phyloP scores from a whole-genome alignment of 768 basidiomycete genomes.

The Leccinum boreale region DNA sequence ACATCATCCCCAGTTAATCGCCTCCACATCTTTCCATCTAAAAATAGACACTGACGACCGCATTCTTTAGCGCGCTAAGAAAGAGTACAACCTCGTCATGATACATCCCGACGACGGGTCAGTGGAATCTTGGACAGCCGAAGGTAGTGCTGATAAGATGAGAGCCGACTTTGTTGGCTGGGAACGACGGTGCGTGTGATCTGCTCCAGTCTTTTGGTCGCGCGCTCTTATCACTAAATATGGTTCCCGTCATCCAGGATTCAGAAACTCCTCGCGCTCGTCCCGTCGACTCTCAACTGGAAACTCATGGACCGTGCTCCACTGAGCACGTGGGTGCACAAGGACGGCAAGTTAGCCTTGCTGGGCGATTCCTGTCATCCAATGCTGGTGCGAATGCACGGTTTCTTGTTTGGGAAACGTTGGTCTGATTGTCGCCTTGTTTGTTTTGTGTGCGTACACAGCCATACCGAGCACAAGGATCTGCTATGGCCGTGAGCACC shows the following conservation, averaged over 20 bases:
- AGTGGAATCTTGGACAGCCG: slow-evolving; percentile 44
- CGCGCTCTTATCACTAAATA: not conserved
- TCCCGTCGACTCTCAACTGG: slow-evolving; percentile 46
- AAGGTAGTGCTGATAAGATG: slow-evolving; percentile 46
- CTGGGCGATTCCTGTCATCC: slow-evolving; percentile 59
- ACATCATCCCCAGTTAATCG: not conserved
- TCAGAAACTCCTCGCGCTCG: slow-evolving; percentile 43
- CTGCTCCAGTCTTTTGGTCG: not conserved
- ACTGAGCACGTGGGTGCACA: slow-evolving; percentile 48
- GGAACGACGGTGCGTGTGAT: slow-evolving; percentile 42
- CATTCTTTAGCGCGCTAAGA: slow-evolving; percentile 29
- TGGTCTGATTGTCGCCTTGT: not conserved
- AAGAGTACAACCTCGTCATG: slow-evolving; percentile 46
- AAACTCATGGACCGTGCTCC: slow-evolving; percentile 48
- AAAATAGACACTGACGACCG: not conserved
- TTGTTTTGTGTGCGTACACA: slow-evolving; percentile 1
- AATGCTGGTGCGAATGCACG: slow-evolving; percentile 38
- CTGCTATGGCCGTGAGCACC: slow-evolving; percentile 47
- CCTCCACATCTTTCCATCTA: not conserved
- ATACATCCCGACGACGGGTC: slow-evolving; percentile 38
- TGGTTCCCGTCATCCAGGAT: slow-evolving; percentile 28
- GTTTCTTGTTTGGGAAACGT: not conserved
- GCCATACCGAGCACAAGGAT: slow-evolving; percentile 55
- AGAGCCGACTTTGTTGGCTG: slow-evolving; percentile 44
- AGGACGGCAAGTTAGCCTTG: slow-evolving; percentile 39